These are phyloP conservation scores for Liriodendron chinense DNA, from an alignment of 164 flowering plant genomes.

Conservation along the genomic window DNA sequence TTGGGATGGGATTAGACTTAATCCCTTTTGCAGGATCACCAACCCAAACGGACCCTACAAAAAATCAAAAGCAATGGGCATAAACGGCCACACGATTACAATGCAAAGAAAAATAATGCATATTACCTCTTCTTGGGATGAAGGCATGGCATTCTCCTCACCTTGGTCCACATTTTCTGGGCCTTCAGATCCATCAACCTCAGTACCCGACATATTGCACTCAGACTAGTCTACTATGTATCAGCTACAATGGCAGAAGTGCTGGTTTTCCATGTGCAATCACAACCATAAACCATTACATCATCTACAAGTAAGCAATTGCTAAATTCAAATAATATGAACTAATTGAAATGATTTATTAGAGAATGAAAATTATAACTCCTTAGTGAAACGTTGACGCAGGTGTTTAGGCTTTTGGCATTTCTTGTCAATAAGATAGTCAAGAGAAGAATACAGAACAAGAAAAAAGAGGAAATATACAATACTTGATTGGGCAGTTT, in stretches of 20 bases:
- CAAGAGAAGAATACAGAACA: no score
- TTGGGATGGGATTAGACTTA: no score
- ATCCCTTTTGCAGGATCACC: no score
- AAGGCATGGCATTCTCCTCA: constrained; percentile 27
- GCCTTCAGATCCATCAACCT: neutral
- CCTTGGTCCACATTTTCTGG: no score
- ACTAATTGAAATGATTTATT: neutral
- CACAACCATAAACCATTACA: neutral
- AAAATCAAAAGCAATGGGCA: neutral
- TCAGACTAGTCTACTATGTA: neutral
- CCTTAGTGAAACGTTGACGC: neutral
- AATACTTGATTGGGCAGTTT: no score
- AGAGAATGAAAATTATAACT: neutral
- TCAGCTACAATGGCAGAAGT: neutral
- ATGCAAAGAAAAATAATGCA: neutral
- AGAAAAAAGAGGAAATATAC: no score
- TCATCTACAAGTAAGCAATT: neutral
- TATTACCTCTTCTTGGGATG: constrained; percentile 40
- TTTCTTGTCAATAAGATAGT: no score
- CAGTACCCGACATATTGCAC: neutral
- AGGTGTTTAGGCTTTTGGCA: no score
- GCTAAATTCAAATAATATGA: neutral
- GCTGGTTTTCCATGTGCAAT: neutral
- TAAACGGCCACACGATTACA: neutral
- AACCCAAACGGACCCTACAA: no score